These are phyloP conservation scores for Litsea cubeba DNA, from an alignment of 164 flowering plant genomes.

Conservation along the genomic window DNA sequence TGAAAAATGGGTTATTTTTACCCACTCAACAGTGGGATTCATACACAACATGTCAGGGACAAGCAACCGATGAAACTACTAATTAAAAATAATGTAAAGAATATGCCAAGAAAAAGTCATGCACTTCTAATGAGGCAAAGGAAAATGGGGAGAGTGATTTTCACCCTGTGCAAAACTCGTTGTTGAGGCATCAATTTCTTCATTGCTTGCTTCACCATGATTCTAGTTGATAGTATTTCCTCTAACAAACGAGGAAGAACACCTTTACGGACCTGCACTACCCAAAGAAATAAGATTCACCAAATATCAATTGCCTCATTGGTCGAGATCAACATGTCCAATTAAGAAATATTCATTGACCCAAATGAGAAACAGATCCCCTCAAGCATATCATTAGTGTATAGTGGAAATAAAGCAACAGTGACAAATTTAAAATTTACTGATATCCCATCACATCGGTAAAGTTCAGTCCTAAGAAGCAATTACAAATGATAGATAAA, in stretches of 20 bases:
- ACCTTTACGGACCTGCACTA: constrained; percentile 68
- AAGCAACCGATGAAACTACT: not conserved
- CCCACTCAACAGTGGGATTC: not conserved
- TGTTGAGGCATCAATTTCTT: constrained; percentile 70
- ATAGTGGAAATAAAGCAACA: not conserved
- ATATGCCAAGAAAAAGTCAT: too few species aligned
- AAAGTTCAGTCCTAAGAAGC: not conserved
- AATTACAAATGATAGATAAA: not conserved
- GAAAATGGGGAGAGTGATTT: not conserved
- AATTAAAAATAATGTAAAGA: too few species aligned
- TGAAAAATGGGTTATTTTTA: not conserved
- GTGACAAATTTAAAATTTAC: not conserved
- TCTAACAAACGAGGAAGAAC: constrained; percentile 88
- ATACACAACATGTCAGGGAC: not conserved
- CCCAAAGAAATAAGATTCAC: not conserved
- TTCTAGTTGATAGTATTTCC: constrained; percentile 87
- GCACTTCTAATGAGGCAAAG: too few species aligned
- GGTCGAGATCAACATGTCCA: not conserved
- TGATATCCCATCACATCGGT: not conserved
- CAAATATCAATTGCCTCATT: too few species aligned
- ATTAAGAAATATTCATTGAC: not conserved
- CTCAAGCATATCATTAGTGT: not conserved
- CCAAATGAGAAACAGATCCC: not conserved
- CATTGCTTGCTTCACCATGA: constrained; percentile 94
- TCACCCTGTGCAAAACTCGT: constrained; percentile 67